A percentile compares a stretch with the other conserved stretches of the same genome.
Evolutionary conservation across 768 basidiomycete species (phyloP).

Genomic region (Tulasnella sp.): DNA sequence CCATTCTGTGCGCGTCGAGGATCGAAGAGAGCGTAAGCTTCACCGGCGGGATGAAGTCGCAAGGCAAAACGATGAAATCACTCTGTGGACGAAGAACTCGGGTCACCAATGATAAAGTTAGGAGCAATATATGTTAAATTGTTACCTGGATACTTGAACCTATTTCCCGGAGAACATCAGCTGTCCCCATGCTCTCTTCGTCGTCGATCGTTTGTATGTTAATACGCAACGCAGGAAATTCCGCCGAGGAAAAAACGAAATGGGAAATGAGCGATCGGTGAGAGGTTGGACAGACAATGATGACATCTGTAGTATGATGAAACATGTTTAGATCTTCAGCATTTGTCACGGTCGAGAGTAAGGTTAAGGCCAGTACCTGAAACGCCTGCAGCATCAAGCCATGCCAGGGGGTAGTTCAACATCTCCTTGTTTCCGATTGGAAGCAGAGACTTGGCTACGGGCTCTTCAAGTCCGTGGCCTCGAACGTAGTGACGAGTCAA

Average conservation of each 20-base stretch:
- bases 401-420: conserved; percentile 69
- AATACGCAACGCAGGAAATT: conserved; percentile 52
- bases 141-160: conserved; percentile 52
- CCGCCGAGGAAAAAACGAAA: conserved; percentile 62
- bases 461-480: conserved; percentile 48
- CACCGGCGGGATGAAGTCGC: conserved; percentile 77
- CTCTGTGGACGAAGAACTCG: conserved; percentile 23
- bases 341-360: neutral
- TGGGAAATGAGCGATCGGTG: conserved; percentile 71
- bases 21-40: conserved; percentile 56
- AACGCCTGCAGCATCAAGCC: conserved; percentile 81
- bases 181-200: conserved; percentile 57
- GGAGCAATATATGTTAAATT: neutral
- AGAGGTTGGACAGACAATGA: conserved; percentile 70
- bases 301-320: conserved; percentile 47
- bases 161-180: conserved; percentile 65
- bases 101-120: neutral
- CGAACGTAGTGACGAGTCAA: conserved; percentile 49
- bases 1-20: conserved; percentile 72
- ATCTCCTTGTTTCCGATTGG: conserved; percentile 83
- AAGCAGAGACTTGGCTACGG: conserved; percentile 77
- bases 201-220: conserved; percentile 76
- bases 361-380: conserved; percentile 42
- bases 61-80: conserved; percentile 84
- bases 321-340: neutral